These are phyloP conservation scores for Cladophialophora bantiana DNA, from an alignment of 2,329 filamentous ascomycete genomes.

Conservation along the genomic window DNA sequence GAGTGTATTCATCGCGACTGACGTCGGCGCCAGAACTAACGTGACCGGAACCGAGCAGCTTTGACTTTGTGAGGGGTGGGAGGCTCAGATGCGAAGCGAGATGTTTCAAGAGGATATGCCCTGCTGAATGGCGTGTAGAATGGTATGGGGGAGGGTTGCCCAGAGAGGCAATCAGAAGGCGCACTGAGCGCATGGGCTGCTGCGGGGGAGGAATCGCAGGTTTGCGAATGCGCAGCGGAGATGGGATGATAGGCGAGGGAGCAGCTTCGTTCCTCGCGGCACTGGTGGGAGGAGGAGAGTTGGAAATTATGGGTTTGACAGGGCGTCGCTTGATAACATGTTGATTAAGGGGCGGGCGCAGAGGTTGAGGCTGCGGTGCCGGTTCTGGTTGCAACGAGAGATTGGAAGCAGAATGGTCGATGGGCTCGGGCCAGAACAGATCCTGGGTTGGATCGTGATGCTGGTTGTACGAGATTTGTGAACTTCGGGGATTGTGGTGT, in stretches of 20 bases:
- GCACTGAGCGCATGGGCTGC: conserved; percentile 41
- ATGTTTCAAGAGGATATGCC: conserved; percentile 75
- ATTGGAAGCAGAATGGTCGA: conserved; percentile 13
- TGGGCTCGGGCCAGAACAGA: conserved; percentile 27
- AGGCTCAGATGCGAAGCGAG: conserved; percentile 62
- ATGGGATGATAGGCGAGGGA: conserved; percentile 28
- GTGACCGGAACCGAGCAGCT: conserved; percentile 58
- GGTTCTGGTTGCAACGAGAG: not conserved
- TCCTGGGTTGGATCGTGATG: conserved; percentile 25
- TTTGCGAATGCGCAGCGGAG: conserved; percentile 30
- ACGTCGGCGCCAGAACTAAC: conserved; percentile 56
- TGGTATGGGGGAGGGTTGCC: conserved; percentile 82
- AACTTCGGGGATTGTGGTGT: not conserved
- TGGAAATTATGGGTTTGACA: conserved; percentile 23
- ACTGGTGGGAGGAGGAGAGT: conserved; percentile 2
- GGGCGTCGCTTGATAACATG: conserved; percentile 32
- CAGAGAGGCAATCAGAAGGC: conserved; percentile 81
- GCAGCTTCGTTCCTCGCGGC: conserved; percentile 1
- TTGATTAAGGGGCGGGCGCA: conserved; percentile 2
- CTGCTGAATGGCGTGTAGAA: conserved; percentile 84
- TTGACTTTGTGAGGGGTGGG: conserved; percentile 58
- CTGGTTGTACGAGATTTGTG: conserved; percentile 18
- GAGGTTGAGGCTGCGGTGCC: not conserved
- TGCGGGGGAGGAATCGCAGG: conserved; percentile 6
- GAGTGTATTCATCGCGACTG: conserved; percentile 62